A percentile compares a stretch with the other conserved stretches of the same genome.
These are phyloP conservation scores for Dactylellina haptotyla DNA, from an alignment of 2,329 filamentous ascomycete genomes.

Conservation along the genomic window DNA sequence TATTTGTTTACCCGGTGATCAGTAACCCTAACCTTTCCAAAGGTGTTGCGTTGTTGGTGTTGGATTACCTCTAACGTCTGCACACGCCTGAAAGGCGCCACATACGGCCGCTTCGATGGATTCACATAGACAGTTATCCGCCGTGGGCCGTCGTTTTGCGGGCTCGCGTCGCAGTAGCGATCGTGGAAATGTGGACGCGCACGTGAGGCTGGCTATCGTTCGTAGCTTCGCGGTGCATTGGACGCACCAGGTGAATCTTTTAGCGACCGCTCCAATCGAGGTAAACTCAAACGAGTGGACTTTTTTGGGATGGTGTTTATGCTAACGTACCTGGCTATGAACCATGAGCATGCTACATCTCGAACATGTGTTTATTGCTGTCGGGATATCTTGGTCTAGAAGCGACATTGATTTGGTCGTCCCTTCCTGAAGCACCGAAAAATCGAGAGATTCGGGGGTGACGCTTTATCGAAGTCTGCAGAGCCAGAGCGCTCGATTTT, in stretches of 20 bases:
- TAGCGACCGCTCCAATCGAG: neutral
- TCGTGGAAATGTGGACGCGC: constrained; percentile 14
- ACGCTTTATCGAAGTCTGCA: constrained; percentile 1
- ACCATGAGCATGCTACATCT: constrained; percentile 33
- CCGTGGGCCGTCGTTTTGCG: constrained; percentile 15
- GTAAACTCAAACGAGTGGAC: neutral
- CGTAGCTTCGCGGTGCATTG: no score
- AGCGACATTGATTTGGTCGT: constrained; percentile 31
- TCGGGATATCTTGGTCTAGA: constrained; percentile 34
- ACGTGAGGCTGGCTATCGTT: constrained; percentile 3
- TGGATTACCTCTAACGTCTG: constrained; percentile 36
- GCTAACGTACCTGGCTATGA: constrained; percentile 22
- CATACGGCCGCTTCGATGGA: constrained; percentile 43
- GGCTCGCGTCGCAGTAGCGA: neutral
- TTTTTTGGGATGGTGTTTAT: neutral
- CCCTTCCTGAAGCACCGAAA: neutral
- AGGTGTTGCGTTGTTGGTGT: neutral
- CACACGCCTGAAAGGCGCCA: constrained; percentile 42
- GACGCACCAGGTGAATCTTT: neutral
- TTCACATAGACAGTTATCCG: constrained; percentile 36
- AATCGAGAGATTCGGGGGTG: neutral
- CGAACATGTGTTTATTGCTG: constrained; percentile 29
- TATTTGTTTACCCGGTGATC: no score
- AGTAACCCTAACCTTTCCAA: no score
- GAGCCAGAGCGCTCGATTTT: constrained; percentile 8